These are phyloP conservation scores for Ascodesmis nigricans DNA, from an alignment of 495 filamentous ascomycete species.

Conservation along the genomic window DNA sequence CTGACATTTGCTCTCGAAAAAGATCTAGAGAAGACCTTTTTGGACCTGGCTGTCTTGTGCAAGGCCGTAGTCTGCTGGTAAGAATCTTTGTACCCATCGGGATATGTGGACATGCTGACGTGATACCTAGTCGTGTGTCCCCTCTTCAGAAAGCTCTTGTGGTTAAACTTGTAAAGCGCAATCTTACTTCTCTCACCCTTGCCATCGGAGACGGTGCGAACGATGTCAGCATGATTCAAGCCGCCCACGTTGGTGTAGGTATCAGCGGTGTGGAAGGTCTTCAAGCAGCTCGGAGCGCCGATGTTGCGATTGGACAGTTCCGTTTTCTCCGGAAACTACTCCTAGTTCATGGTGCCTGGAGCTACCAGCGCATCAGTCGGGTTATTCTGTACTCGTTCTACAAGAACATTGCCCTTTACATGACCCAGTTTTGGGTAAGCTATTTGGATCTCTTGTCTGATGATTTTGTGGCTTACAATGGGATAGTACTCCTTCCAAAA, in stretches of 20 bases:
- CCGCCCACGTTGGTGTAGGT: conserved; percentile 92
- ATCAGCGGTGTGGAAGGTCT: conserved; percentile 96
- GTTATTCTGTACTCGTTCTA: conserved; percentile 97
- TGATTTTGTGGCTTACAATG: conserved; percentile 17
- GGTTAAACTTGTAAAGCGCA: conserved; percentile 95
- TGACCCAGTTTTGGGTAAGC: conserved; percentile 96
- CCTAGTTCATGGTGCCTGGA: conserved; percentile 92
- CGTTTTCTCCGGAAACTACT: conserved; percentile 85
- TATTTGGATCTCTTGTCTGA: conserved; percentile 1
- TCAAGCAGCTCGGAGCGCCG: conserved; percentile 89
- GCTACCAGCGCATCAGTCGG: conserved; percentile 88
- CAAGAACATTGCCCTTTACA: conserved; percentile 96
- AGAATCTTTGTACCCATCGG: conserved; percentile 11
- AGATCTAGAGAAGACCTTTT: conserved; percentile 79
- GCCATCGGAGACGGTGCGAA: conserved; percentile 97
- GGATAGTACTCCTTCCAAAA: conserved; percentile 87
- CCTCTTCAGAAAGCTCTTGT: conserved; percentile 97
- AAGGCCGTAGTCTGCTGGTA: conserved; percentile 96
- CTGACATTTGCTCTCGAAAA: conserved; percentile 85
- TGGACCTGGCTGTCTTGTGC: conserved; percentile 84
- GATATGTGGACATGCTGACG: conserved; percentile 34
- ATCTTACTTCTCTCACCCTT: conserved; percentile 73
- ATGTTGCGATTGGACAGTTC: conserved; percentile 93
- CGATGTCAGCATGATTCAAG: conserved; percentile 99
- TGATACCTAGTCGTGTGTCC: conserved; percentile 51